phyloP scores from a whole-genome alignment of 2,329 filamentous ascomycete species.

The Calonectria pteridis region DNA sequence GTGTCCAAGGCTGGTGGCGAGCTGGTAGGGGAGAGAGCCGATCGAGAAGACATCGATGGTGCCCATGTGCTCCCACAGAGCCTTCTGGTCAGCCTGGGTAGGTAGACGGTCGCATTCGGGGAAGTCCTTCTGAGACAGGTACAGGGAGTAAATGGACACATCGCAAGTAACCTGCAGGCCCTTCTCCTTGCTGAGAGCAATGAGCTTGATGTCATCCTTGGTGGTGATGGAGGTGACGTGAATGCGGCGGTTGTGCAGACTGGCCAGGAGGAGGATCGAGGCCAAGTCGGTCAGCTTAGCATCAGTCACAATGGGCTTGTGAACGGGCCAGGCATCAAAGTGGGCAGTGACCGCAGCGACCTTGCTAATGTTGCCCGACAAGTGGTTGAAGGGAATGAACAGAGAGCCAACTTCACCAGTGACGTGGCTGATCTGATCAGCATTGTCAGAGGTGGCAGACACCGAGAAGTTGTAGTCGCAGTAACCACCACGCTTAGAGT shows the following conservation, averaged over 20 bases:
- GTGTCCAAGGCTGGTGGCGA: constrained; percentile 69
- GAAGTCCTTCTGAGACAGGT: constrained; percentile 78
- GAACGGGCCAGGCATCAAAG: constrained; percentile 81
- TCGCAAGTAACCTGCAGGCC: constrained; percentile 87
- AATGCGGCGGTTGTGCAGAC: constrained; percentile 81
- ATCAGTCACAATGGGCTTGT: constrained; percentile 86
- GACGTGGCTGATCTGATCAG: constrained; percentile 79
- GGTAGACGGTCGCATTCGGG: constrained; percentile 76
- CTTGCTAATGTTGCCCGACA: constrained; percentile 87
- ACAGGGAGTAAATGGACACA: constrained; percentile 83
- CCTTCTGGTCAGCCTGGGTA: constrained; percentile 75
- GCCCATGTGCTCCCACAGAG: constrained; percentile 79
- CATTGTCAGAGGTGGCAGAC: constrained; percentile 78
- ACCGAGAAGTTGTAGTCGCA: constrained; percentile 88
- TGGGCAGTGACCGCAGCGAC: constrained; percentile 83
- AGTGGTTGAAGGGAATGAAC: constrained; percentile 86
- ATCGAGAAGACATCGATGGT: constrained; percentile 85
- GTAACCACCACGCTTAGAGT: constrained; percentile 74
- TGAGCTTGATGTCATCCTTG: constrained; percentile 81
- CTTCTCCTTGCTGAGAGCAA: constrained; percentile 83
- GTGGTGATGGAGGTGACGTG: constrained; percentile 86
- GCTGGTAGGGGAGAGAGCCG: constrained; percentile 82
- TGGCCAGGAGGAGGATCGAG: constrained; percentile 83
- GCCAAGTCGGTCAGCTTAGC: constrained; percentile 84
- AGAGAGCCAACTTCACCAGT: constrained; percentile 81